These are phyloP conservation scores for Gynostemma pentaphyllum DNA, from an alignment of 306 rosid genomes.

Conservation along the genomic window DNA sequence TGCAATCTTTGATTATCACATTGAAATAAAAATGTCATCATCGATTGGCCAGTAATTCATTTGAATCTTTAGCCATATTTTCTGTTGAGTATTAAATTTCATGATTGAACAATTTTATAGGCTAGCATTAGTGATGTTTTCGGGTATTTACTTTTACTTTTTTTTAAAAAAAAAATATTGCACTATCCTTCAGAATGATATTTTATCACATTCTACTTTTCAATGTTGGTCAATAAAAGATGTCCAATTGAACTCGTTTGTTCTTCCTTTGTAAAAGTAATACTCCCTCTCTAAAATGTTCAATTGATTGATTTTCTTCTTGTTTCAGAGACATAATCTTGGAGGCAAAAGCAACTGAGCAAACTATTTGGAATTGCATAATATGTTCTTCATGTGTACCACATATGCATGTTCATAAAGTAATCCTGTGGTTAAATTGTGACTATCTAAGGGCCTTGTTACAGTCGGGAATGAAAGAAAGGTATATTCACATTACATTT, in stretches of 20 bases:
- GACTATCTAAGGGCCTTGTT: slow-evolving; percentile 67
- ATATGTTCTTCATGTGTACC: slow-evolving; percentile 45
- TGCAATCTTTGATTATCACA: background rate
- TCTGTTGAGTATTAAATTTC: background rate
- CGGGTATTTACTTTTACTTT: background rate
- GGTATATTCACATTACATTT: slow-evolving; percentile 25
- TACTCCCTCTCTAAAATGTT: slow-evolving; percentile 14
- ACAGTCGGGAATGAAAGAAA: slow-evolving; percentile 81
- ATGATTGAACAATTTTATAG: background rate
- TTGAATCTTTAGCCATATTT: background rate
- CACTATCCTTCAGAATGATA: background rate
- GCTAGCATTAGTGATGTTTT: background rate
- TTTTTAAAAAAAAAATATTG: background rate
- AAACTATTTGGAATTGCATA: slow-evolving; percentile 43
- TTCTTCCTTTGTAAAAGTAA: slow-evolving; percentile 4
- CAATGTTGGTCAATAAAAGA: no score
- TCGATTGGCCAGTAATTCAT: background rate
- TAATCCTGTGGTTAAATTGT: slow-evolving; percentile 59
- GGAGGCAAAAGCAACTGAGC: slow-evolving; percentile 45
- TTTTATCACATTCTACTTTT: background rate
- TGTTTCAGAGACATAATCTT: slow-evolving; percentile 65
- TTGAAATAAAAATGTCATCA: background rate
- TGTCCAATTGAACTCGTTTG: background rate
- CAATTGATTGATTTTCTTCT: slow-evolving; percentile 14
- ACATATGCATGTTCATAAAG: slow-evolving; percentile 78